These are phyloP conservation scores for Microdochium trichocladiopsis DNA, from an alignment of 2,329 filamentous ascomycete species.

Conservation along the genomic window DNA sequence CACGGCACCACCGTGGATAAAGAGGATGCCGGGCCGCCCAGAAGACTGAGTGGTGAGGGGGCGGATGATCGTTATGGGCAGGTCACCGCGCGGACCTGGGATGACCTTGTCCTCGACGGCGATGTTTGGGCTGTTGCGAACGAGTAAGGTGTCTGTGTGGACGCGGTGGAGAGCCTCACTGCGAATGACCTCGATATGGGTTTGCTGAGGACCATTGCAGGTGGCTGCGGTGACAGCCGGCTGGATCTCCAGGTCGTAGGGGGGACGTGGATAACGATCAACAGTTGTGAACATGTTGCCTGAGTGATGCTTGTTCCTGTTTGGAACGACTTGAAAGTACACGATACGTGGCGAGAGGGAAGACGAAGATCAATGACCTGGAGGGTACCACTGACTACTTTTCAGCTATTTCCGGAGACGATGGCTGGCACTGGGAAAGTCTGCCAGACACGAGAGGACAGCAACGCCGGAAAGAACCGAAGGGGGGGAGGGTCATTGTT, in stretches of 20 bases:
- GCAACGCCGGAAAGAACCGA: too few species aligned
- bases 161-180: constrained; percentile 15
- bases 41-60: constrained; percentile 1
- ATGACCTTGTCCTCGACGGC: constrained; percentile 14
- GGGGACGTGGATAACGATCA: constrained; percentile 16
- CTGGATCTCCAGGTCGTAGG: constrained; percentile 18
- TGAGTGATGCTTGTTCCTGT: too few species aligned
- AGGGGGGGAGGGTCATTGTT: too few species aligned
- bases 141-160: constrained; percentile 14
- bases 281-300: background rate
- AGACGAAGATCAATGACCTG: too few species aligned
- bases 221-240: constrained; percentile 10
- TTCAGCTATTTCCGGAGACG: too few species aligned
- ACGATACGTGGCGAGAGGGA: too few species aligned
- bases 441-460: too few species aligned
- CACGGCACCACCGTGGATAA: constrained; percentile 22
- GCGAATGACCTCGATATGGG: constrained; percentile 19
- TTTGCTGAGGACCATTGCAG: constrained; percentile 10
- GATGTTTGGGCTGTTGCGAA: constrained; percentile 18
- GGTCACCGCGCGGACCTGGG: constrained; percentile 13
- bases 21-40: constrained; percentile 18
- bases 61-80: constrained; percentile 16
- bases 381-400: too few species aligned
- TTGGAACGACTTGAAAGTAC: too few species aligned
- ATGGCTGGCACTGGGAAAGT: too few species aligned